phyloP scores from a whole-genome alignment of 768 basidiomycete species.

The Kwoniella dejecticola region DNA sequence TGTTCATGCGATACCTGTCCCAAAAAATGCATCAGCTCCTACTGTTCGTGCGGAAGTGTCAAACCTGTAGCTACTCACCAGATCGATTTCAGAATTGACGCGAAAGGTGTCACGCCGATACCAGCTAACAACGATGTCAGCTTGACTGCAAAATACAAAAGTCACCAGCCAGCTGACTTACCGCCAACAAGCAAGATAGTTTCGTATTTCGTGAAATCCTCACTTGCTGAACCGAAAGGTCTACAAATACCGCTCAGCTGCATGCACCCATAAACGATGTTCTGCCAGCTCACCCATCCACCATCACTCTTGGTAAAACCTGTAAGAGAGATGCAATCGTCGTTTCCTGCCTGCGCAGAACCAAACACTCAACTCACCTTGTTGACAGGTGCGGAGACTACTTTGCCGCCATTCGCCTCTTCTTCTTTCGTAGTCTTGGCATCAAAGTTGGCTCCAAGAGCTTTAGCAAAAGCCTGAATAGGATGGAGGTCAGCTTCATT shows the following conservation, averaged over 20 bases:
- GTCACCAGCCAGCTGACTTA: constrained; percentile 12
- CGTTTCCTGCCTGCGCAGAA: too few relatives aligned
- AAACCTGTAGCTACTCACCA: constrained; percentile 60
- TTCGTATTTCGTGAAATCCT: constrained; percentile 86
- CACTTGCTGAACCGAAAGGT: constrained; percentile 87
- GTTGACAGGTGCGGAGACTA: constrained; percentile 56
- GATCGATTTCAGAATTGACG: constrained; percentile 79
- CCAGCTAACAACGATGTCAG: constrained; percentile 62
- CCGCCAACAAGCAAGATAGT: constrained; percentile 79
- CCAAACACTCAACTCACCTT: constrained; percentile 34
- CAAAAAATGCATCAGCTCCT: background rate
- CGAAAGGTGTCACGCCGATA: constrained; percentile 95
- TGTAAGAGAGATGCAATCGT: too few relatives aligned
- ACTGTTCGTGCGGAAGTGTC: too few relatives aligned
- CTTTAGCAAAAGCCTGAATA: constrained; percentile 66
- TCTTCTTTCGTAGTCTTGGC: constrained; percentile 58
- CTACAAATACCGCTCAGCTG: constrained; percentile 47
- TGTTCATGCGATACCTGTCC: constrained; percentile 81
- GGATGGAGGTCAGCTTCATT: background rate
- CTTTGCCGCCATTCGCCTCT: constrained; percentile 59
- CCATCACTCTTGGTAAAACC: constrained; percentile 85
- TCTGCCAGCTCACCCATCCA: constrained; percentile 69
- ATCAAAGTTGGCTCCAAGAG: constrained; percentile 80
- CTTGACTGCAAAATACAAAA: background rate
- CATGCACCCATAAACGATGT: too few relatives aligned